These are phyloP conservation scores for Calonectria henricotiae DNA, from an alignment of 2,329 filamentous ascomycete genomes.

Conservation along the genomic window DNA sequence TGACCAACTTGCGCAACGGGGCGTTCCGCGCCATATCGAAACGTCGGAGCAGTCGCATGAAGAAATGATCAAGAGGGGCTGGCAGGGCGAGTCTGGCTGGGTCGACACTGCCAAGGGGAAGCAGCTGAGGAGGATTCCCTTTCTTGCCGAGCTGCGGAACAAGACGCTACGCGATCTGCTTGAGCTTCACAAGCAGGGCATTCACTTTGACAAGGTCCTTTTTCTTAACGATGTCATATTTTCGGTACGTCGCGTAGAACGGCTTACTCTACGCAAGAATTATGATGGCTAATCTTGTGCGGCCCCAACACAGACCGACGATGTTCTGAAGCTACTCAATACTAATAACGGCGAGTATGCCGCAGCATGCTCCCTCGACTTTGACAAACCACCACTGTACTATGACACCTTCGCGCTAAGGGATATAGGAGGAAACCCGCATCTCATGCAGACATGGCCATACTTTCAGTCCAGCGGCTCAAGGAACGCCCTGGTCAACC, in stretches of 20 bases:
- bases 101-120: constrained; percentile 71
- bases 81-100: constrained; percentile 72
- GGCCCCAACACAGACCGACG: constrained; percentile 62
- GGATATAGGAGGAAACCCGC: constrained; percentile 68
- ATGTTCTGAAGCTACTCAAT: constrained; percentile 70
- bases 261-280: not conserved
- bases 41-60: constrained; percentile 73
- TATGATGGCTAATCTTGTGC: constrained; percentile 24
- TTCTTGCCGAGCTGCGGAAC: constrained; percentile 77
- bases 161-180: constrained; percentile 73
- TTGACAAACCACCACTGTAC: constrained; percentile 68
- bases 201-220: constrained; percentile 72
- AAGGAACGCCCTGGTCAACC: constrained; percentile 68
- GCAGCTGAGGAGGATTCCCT: constrained; percentile 79
- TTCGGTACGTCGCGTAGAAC: constrained; percentile 60
- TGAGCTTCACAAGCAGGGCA: constrained; percentile 66
- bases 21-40: constrained; percentile 71
- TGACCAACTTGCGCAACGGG: constrained; percentile 65
- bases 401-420: constrained; percentile 78
- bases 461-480: constrained; percentile 71
- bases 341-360: constrained; percentile 74
- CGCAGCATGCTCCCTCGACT: constrained; percentile 76
- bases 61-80: constrained; percentile 67
- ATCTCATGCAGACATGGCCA: constrained; percentile 72
- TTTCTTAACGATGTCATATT: constrained; percentile 78